Conservation (phyloP, 495 filamentous ascomycete genomes). For the Aspergillus steynii region DNA sequence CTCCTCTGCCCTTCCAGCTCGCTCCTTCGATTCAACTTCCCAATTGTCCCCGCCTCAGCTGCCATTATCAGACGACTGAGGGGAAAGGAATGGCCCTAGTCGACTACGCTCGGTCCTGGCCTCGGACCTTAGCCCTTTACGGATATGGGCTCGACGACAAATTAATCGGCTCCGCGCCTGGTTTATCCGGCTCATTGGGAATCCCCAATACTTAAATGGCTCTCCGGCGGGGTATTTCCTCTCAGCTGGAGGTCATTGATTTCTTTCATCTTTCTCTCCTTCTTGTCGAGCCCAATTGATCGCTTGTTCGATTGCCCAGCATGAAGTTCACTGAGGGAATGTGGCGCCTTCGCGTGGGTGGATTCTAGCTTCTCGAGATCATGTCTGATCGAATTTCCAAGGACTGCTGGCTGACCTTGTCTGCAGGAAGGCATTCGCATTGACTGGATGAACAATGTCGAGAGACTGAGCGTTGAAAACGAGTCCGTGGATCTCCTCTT, state of each 20-base stretch:
- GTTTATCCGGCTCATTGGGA: slow-evolving; percentile 1
- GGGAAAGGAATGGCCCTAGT: not conserved
- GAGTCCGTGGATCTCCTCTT: slow-evolving; percentile 40
- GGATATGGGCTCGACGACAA: not conserved
- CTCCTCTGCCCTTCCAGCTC: not conserved
- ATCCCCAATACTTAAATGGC: not conserved
- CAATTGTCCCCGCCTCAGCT: not conserved
- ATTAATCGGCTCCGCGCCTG: not conserved
- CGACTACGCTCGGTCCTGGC: not conserved
- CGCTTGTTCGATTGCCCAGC: slow-evolving; percentile 13
- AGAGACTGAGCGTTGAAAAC: slow-evolving; percentile 35
- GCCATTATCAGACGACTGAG: not conserved
- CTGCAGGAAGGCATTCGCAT: slow-evolving; percentile 40
- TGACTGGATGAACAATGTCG: slow-evolving; percentile 52
- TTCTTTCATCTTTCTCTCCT: not conserved
- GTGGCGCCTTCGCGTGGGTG: slow-evolving; percentile 41
- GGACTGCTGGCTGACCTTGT: slow-evolving; percentile 6
- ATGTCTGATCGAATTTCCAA: not conserved
- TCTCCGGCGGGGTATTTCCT: not conserved
- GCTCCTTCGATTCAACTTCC: not conserved
- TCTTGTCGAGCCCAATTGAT: not conserved
- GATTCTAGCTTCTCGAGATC: not conserved
- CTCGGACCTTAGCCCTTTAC: not conserved
- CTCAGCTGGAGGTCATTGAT: not conserved
- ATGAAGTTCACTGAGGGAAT: slow-evolving; percentile 52